These are phyloP conservation scores for Ophidiomyces ophidiicola DNA, from an alignment of 2,329 filamentous ascomycete species.

Conservation along the genomic window DNA sequence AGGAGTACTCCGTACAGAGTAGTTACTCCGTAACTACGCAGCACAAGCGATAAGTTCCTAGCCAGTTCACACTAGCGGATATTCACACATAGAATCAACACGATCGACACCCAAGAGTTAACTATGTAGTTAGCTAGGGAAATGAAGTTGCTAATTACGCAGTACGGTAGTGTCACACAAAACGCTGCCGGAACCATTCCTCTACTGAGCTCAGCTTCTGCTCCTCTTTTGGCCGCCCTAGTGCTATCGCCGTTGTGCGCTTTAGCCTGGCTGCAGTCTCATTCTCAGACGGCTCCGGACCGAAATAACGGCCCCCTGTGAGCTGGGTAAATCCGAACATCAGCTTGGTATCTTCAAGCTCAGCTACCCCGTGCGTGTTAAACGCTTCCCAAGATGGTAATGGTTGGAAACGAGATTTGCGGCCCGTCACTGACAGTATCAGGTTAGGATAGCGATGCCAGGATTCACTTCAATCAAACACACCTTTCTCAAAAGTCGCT, in stretches of 20 bases:
- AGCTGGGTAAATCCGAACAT: conserved; percentile 30
- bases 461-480: too few relatives aligned
- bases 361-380: conserved; percentile 23
- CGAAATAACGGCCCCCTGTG: conserved; percentile 15
- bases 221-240: background rate
- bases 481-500: conserved; percentile 26
- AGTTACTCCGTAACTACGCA: too few relatives aligned
- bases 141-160: too few relatives aligned
- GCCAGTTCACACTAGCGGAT: too few relatives aligned
- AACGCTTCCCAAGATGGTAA: conserved; percentile 24
- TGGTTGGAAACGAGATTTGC: conserved; percentile 24
- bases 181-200: background rate
- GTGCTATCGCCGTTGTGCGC: background rate
- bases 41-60: too few relatives aligned
- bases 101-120: too few relatives aligned
- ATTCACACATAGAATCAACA: too few relatives aligned
- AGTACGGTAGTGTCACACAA: too few relatives aligned
- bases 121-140: too few relatives aligned
- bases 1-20: too few relatives aligned
- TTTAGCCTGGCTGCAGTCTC: background rate
- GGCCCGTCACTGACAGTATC: conserved; percentile 18
- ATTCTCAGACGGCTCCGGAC: background rate
- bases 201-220: background rate
- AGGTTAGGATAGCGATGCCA: too few relatives aligned
- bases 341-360: conserved; percentile 28